Conservation (phyloP, 2,329 filamentous ascomycete genomes). For the Camptophora hylomeconis region DNA sequence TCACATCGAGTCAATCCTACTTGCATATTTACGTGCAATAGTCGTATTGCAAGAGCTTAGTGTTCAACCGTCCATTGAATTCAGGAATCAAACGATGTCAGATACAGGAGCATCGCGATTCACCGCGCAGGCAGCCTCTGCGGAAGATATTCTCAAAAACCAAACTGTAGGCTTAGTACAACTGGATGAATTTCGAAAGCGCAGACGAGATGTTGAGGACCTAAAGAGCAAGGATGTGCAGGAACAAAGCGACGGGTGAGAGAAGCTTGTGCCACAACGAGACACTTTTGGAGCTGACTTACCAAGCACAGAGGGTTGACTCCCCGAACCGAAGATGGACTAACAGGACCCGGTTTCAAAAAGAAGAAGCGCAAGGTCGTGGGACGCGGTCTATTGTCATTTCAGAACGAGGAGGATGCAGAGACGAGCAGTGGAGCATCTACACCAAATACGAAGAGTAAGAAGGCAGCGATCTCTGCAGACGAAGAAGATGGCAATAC, state of each 20-base stretch:
- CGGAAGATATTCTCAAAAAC: conserved; percentile 69
- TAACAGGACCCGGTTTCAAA: conserved; percentile 15
- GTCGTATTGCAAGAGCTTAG: too few relatives aligned
- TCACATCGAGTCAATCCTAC: too few relatives aligned
- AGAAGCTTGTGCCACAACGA: conserved; percentile 11
- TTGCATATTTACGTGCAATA: too few relatives aligned
- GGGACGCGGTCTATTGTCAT: conserved; percentile 49
- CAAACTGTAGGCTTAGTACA: conserved; percentile 84
- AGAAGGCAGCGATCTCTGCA: conserved; percentile 8
- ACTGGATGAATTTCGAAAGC: conserved; percentile 88
- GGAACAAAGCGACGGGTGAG: conserved; percentile 50
- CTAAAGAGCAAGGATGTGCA: neutral
- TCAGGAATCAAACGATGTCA: too few relatives aligned
- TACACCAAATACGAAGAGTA: conserved; percentile 8
- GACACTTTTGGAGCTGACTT: conserved; percentile 34
- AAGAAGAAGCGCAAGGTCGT: conserved; percentile 48
- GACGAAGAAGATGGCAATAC: conserved; percentile 22
- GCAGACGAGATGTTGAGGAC: conserved; percentile 55
- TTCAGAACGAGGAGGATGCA: conserved; percentile 47
- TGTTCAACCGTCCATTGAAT: too few relatives aligned
- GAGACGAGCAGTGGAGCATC: conserved; percentile 25
- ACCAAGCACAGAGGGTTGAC: conserved; percentile 44
- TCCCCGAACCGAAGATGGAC: conserved; percentile 28
- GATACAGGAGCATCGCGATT: too few relatives aligned
- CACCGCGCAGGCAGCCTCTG: conserved; percentile 60